Evolutionary conservation across 768 basidiomycete species (phyloP), one percentile per base, ranked within the genome.

Genomic region (Brasilioporus rufonigricans): DNA sequence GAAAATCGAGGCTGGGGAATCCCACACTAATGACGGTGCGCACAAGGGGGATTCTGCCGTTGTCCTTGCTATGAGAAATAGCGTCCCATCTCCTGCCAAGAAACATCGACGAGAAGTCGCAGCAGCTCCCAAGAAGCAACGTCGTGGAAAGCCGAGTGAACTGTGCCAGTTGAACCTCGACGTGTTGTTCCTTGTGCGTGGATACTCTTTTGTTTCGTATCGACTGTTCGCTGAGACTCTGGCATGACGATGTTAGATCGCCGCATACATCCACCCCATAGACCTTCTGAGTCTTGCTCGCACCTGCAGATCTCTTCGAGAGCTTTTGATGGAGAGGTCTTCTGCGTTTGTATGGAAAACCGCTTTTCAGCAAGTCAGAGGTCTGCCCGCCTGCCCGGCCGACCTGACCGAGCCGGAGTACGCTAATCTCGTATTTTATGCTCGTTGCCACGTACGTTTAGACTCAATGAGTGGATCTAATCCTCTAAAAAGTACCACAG

Each of bases 151-250:
- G 24, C 48, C 33, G 27, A 13, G 26, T 13, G 26, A 36, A 27
- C 23, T 48, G 27, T 48, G 35, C 24, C 24, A 38, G 26, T 26
- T 48, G 24, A 48, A 65, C 43, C 55, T 65, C 18, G 66, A 55
- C 4, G 61, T 68, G 2, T 13, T 40, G 7, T 49, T 40, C 27
- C 38, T 49, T 5, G 48, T 65, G 11, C 26, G 16, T 26, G 13
- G 13, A 19, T 19, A 24, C 32, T 23, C 16, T 5, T 6, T 33
- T 7, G 21, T n/a, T 18, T 49, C 9, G 1, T 24, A 23, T 11
- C 4, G 11, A 5, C 21, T 8, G 11, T 46, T 23, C 19, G 23
- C 36, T 48, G 24, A 48, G n/a, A n/a, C n/a, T n/a, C 4, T 8
- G 18, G n/a, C 12, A 19, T 19, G 29, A 19, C 11, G 16, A 18